Conservation (phyloP, 768 basidiomycete genomes). For the Ramaria rubella region DNA sequence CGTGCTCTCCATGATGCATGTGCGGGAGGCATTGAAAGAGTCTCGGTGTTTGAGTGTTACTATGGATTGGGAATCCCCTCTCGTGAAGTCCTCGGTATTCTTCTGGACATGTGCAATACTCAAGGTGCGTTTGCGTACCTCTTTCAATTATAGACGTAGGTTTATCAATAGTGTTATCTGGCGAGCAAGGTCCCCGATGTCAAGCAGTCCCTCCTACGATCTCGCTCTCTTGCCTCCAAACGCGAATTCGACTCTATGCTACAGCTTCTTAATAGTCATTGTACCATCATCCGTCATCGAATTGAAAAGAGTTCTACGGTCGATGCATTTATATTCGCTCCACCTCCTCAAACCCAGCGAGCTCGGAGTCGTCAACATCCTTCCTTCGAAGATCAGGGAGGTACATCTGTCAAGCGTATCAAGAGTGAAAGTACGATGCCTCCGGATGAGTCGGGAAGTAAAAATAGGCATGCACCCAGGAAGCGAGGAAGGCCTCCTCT, state of each 20-base stretch:
- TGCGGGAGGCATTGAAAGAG: neutral
- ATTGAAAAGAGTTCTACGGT: neutral
- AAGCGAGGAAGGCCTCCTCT: neutral
- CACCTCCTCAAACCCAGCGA: neutral
- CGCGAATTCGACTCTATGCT: conserved; percentile 11
- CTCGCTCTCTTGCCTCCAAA: conserved; percentile 5
- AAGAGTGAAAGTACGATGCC: neutral
- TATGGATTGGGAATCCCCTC: conserved; percentile 11
- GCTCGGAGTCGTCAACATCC: neutral
- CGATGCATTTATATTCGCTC: neutral
- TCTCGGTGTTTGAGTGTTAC: neutral
- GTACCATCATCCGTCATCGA: neutral
- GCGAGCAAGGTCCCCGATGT: conserved; percentile 4
- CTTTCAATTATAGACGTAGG: neutral
- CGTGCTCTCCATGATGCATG: conserved; percentile 1
- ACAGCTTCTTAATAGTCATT: conserved; percentile 9
- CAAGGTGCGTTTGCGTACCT: neutral
- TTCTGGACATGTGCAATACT: conserved; percentile 11
- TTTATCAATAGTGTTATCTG: neutral
- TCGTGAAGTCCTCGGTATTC: conserved; percentile 6
- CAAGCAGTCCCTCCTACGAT: conserved; percentile 1
- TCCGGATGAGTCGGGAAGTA: no score
- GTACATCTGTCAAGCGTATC: neutral
- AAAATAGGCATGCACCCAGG: neutral
- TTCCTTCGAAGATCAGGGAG: neutral